Percentiles rank a stretch among this genome's conserved stretches.
These are phyloP conservation scores for Colletotrichum costaricense DNA, from an alignment of 2,329 filamentous ascomycete species.

Conservation along the genomic window DNA sequence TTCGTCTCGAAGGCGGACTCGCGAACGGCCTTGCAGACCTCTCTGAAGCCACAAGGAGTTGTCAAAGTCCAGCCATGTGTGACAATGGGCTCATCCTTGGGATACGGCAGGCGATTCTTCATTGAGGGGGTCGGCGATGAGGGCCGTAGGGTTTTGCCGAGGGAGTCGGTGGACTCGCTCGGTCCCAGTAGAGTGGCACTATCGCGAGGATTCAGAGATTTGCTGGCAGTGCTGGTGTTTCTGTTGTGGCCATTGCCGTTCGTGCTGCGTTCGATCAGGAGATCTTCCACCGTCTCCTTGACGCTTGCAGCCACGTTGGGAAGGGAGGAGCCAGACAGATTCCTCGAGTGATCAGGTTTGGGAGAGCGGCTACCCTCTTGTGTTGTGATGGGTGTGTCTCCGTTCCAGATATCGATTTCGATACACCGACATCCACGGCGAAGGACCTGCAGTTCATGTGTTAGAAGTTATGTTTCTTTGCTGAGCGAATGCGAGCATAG, in stretches of 20 bases:
- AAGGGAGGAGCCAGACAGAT: constrained; percentile 58
- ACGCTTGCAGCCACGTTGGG: constrained; percentile 57
- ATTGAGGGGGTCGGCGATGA: constrained; percentile 34
- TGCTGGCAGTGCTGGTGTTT: constrained; percentile 52
- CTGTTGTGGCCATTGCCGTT: constrained; percentile 47
- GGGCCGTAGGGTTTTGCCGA: constrained; percentile 17
- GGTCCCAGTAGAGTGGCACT: constrained; percentile 44
- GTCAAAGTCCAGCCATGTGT: constrained; percentile 88
- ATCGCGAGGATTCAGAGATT: constrained; percentile 39
- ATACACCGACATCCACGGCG: constrained; percentile 86
- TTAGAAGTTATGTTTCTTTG: background rate
- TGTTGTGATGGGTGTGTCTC: constrained; percentile 57
- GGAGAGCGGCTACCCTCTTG: constrained; percentile 49
- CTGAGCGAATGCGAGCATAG: constrained; percentile 29
- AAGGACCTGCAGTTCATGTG: constrained; percentile 66
- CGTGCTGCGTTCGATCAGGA: constrained; percentile 36
- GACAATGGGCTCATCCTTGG: constrained; percentile 78
- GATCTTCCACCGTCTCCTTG: constrained; percentile 47
- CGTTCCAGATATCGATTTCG: constrained; percentile 96
- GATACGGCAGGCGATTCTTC: constrained; percentile 44
- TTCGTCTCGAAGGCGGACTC: constrained; percentile 82
- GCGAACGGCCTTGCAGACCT: constrained; percentile 84
- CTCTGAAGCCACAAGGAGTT: constrained; percentile 85
- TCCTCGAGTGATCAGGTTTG: constrained; percentile 56
- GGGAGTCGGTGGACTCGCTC: constrained; percentile 46